Conservation (phyloP, 1,284 basidiomycete species). For the Fomitopsis betulina region DNA sequence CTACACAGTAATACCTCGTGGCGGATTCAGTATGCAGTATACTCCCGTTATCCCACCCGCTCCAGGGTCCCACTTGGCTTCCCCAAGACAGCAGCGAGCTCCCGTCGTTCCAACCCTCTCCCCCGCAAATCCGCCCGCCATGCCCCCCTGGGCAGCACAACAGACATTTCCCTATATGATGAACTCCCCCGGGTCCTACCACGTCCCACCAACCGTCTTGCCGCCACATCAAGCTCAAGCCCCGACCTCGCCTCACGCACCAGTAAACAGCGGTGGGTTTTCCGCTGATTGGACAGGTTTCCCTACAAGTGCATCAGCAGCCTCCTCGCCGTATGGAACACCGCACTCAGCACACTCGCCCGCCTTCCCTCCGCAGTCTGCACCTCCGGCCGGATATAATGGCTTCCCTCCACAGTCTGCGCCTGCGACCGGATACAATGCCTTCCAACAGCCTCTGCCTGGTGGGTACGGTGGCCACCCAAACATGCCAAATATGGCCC, state of each 20-base stretch:
- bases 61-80: slow-evolving; percentile 13
- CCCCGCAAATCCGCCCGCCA: slow-evolving; percentile 10
- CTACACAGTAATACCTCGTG: background rate
- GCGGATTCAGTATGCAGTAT: slow-evolving; percentile 11
- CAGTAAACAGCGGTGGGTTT: slow-evolving; percentile 16
- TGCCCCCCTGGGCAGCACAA: slow-evolving; percentile 17
- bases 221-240: slow-evolving; percentile 11
- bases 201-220: slow-evolving; percentile 24
- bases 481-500: slow-evolving; percentile 3
- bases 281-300: slow-evolving; percentile 26
- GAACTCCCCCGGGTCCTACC: slow-evolving; percentile 27
- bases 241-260: slow-evolving; percentile 16
- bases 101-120: slow-evolving; percentile 23
- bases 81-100: slow-evolving; percentile 15
- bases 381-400: too few species aligned
- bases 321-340: slow-evolving; percentile 10
- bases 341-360: slow-evolving; percentile 5
- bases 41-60: slow-evolving; percentile 19
- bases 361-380: slow-evolving; percentile 13
- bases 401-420: slow-evolving; percentile 13
- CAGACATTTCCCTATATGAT: slow-evolving; percentile 10
- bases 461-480: slow-evolving; percentile 1
- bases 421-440: slow-evolving; percentile 16
- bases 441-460: slow-evolving; percentile 17
- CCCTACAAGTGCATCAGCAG: slow-evolving; percentile 11